Evolutionary conservation across 1,284 basidiomycete species (phyloP).

Genomic region (Cryptococcus maquisensis): DNA sequence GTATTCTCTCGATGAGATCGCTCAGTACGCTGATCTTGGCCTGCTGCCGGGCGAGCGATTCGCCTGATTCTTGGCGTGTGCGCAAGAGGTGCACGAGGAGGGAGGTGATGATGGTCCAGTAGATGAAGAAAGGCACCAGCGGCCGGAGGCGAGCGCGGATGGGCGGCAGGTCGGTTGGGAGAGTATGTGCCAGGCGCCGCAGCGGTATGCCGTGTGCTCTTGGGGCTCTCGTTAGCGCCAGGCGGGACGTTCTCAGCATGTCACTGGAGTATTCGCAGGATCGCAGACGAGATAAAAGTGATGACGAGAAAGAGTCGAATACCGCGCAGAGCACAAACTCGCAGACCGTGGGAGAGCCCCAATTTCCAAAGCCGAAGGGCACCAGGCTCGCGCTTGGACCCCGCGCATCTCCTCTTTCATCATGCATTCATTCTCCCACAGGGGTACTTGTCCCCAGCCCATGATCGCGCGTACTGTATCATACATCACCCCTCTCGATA

Average conservation of each 20-base stretch:
- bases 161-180: slow-evolving; percentile 29
- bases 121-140: slow-evolving; percentile 45
- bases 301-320: too few relatives aligned
- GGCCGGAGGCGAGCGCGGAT: slow-evolving; percentile 38
- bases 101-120: slow-evolving; percentile 46
- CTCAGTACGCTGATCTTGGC: slow-evolving; percentile 40
- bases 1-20: slow-evolving; percentile 25
- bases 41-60: slow-evolving; percentile 22
- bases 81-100: slow-evolving; percentile 42
- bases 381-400: neutral
- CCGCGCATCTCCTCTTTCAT: neutral
- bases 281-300: too few relatives aligned
- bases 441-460: too few relatives aligned
- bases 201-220: too few relatives aligned
- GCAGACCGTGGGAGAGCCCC: too few relatives aligned
- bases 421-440: too few relatives aligned
- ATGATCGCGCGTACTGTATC: too few relatives aligned
- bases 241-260: too few relatives aligned
- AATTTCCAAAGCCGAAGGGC: neutral
- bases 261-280: too few relatives aligned
- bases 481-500: too few relatives aligned
- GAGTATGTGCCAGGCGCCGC: neutral
- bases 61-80: slow-evolving; percentile 24
- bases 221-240: too few relatives aligned
- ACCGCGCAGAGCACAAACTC: too few relatives aligned